These are phyloP conservation scores for Thyridium curvatum DNA, from an alignment of 2,329 filamentous ascomycete genomes.

Conservation along the genomic window DNA sequence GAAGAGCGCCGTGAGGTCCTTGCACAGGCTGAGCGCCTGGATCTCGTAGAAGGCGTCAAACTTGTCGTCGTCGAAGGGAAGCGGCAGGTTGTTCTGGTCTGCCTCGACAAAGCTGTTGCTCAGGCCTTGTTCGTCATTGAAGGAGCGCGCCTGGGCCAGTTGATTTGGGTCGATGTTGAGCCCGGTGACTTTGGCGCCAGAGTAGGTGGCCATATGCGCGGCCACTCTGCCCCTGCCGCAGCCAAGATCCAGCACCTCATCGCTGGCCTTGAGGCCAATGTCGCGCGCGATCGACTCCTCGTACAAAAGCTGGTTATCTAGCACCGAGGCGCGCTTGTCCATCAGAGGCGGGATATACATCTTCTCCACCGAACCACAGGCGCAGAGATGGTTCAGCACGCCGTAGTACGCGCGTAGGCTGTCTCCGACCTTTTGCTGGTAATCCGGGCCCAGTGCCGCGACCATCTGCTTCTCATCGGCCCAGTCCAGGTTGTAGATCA, in stretches of 20 bases:
- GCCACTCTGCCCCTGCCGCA: conserved; percentile 47
- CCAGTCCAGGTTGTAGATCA: conserved; percentile 52
- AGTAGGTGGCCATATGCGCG: conserved; percentile 43
- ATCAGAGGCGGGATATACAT: conserved; percentile 52
- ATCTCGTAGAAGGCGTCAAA: conserved; percentile 52
- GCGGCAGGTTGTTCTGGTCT: conserved; percentile 44
- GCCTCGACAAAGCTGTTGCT: conserved; percentile 40
- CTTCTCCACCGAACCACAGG: conserved; percentile 49
- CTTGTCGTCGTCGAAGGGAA: conserved; percentile 39
- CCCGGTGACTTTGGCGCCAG: conserved; percentile 40
- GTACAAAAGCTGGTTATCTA: conserved; percentile 46
- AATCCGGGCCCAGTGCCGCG: conserved; percentile 37
- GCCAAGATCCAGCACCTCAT: conserved; percentile 43
- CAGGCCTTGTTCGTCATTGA: conserved; percentile 36
- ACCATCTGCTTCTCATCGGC: conserved; percentile 41
- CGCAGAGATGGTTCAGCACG: conserved; percentile 47
- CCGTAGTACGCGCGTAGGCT: conserved; percentile 47
- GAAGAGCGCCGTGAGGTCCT: conserved; percentile 38
- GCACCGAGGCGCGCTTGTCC: conserved; percentile 40
- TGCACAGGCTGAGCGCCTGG: conserved; percentile 49
- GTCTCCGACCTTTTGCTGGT: conserved; percentile 42
- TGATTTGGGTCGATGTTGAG: conserved; percentile 50
- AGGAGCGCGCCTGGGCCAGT: conserved; percentile 35
- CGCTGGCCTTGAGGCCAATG: conserved; percentile 35
- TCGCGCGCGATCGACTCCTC: conserved; percentile 43